Evolutionary conservation across 371 early-diverging fungal species (phyloP), one percentile per base, ranked within the genome.

Genomic region (Amoeboaphelidium protococcarum): DNA sequence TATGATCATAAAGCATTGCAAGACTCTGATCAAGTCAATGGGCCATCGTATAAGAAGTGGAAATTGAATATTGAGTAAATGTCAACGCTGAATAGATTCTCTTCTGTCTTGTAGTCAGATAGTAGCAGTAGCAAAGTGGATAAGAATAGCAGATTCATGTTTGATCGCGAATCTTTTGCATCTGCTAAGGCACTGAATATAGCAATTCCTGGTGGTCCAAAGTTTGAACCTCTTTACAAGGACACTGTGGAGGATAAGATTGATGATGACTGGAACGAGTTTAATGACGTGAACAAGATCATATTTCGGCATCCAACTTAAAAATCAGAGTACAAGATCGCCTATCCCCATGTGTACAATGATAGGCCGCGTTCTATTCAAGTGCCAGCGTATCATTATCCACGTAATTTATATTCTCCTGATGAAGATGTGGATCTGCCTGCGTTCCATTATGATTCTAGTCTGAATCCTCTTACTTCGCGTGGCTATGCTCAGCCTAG

Each of bases 191-290:
- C 92, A 4, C 66, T 96, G 31, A 91, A 89, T 61, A 78, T 96
- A 74, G 92, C 94, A n/a, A 87, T 96, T 54, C 97, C 97, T 1
- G 92, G 95, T 52, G 97, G 97, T 24, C 92, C 95, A 26, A 90
- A 90, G 54, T 96, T 94, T 47, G 97, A 96, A 59, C 94, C 95
- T 13, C 66, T 96, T 41, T 82, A 81, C 58, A 74, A 86, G 31
- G 96, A 94, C 58, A 68, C 84, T 53, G n/a, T n/a, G n/a, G n/a
- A n/a, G n/a, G 90, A 96, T 53, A 72, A 84, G 2, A 79, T 77
- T 2, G 94, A 96, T 58, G 95, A 96, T 55, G 95, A 96, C 65
- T 96, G 97, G 97, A 96, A 94, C 59, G 97, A 94, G 61, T 96
- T 96, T 64, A 96, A 96, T 68, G 97, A 96, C 57, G 90, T 96